Percentiles rank a stretch among this genome's conserved stretches.
phyloP scores from a whole-genome alignment of 345 rosid genomes.

The Lepidium aucheri region DNA sequence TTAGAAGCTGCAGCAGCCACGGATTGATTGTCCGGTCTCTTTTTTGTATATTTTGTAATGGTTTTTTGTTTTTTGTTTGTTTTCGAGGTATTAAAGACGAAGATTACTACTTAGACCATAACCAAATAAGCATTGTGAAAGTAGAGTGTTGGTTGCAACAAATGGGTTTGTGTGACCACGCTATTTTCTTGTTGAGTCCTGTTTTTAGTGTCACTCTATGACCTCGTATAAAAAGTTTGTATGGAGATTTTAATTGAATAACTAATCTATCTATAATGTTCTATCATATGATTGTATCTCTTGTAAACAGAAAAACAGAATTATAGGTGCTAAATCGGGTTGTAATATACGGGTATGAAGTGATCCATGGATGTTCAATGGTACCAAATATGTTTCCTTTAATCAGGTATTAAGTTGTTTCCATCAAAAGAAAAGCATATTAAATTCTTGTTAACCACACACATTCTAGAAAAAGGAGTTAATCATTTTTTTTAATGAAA shows the following conservation, averaged over 20 bases:
- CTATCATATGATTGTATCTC: too few species aligned
- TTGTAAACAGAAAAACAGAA: too few species aligned
- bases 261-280: not conserved
- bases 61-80: not conserved
- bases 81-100: not conserved
- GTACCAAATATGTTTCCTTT: too few species aligned
- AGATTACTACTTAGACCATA: not conserved
- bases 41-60: slow-evolving; percentile 16
- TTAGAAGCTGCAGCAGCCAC: slow-evolving; percentile 47
- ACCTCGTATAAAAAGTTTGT: slow-evolving; percentile 6
- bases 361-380: too few species aligned
- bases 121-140: not conserved
- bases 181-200: not conserved
- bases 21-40: slow-evolving; percentile 1
- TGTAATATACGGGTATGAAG: too few species aligned
- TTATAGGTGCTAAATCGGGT: too few species aligned
- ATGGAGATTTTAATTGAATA: slow-evolving; percentile 11
- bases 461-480: too few species aligned
- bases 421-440: too few species aligned
- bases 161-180: not conserved
- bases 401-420: too few species aligned
- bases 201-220: slow-evolving; percentile 4
- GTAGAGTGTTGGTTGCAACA: slow-evolving; percentile 5
- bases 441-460: too few species aligned
- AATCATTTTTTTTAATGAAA: too few species aligned